Evolutionary conservation across 2,329 filamentous ascomycete genomes (phyloP).

Genomic region (Exserohilum turcica): DNA sequence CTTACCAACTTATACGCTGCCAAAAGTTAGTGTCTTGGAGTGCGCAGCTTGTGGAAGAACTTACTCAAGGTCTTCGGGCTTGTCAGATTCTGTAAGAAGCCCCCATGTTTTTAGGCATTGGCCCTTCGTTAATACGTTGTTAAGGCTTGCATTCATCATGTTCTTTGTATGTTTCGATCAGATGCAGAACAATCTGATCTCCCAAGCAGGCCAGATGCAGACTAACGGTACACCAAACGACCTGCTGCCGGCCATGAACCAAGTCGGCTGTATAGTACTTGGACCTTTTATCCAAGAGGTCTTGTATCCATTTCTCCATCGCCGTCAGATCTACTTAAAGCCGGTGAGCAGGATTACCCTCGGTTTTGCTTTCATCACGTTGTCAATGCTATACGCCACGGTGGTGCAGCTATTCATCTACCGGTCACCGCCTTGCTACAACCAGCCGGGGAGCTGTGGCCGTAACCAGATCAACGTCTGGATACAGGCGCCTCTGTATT

Average conservation of each 20-base stretch:
- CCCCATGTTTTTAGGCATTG: not conserved
- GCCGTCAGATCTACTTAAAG: slow-evolving; percentile 12
- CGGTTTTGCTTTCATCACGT: slow-evolving; percentile 23
- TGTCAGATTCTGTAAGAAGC: slow-evolving; percentile 27
- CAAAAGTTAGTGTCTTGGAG: slow-evolving; percentile 19
- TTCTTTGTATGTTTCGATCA: slow-evolving; percentile 38
- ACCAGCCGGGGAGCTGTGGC: slow-evolving; percentile 45
- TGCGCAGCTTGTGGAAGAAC: slow-evolving; percentile 27
- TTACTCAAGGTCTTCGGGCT: slow-evolving; percentile 23
- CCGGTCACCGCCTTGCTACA: slow-evolving; percentile 32
- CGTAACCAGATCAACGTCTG: slow-evolving; percentile 48
- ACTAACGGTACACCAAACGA: slow-evolving; percentile 38
- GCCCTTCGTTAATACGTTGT: not conserved
- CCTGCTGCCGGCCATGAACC: slow-evolving; percentile 26
- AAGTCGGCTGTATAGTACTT: slow-evolving; percentile 27
- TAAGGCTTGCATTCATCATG: slow-evolving; percentile 29
- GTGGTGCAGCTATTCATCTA: slow-evolving; percentile 37
- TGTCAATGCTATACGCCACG: slow-evolving; percentile 30
- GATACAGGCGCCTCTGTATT: slow-evolving; percentile 46
- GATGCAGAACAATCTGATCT: slow-evolving; percentile 37
- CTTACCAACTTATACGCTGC: slow-evolving; percentile 11
- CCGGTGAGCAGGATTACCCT: slow-evolving; percentile 28
- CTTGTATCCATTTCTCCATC: slow-evolving; percentile 24
- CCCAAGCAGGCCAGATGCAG: slow-evolving; percentile 39
- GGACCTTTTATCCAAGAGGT: slow-evolving; percentile 27